Evolutionary conservation across 2,329 filamentous ascomycete species (phyloP).

Genomic region (Aspergillus flavus): DNA sequence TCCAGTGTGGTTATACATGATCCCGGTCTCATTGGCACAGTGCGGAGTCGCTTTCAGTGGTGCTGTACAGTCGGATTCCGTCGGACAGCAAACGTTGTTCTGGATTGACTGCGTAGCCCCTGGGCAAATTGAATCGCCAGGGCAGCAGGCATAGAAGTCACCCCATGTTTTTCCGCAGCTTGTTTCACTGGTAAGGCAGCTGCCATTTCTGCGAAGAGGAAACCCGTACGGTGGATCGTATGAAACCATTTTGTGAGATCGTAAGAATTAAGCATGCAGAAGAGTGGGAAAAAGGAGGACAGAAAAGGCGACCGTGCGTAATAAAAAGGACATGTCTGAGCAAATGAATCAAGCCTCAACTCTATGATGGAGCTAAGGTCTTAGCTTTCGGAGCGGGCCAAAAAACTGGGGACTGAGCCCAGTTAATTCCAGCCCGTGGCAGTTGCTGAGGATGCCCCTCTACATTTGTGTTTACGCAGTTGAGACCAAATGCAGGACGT

Average conservation of each 20-base stretch:
- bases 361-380: too few relatives aligned
- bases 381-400: too few relatives aligned
- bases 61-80: constrained; percentile 18
- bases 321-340: too few relatives aligned
- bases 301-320: too few relatives aligned
- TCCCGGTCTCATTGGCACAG: constrained; percentile 26
- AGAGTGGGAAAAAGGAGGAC: too few relatives aligned
- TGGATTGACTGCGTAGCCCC: background rate
- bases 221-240: constrained; percentile 19
- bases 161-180: constrained; percentile 26
- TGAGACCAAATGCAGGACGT: too few relatives aligned
- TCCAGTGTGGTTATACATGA: constrained; percentile 25
- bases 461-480: too few relatives aligned
- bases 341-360: too few relatives aligned
- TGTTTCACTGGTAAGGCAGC: constrained; percentile 20
- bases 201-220: constrained; percentile 23
- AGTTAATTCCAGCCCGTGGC: too few relatives aligned
- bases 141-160: constrained; percentile 24
- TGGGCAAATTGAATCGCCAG: constrained; percentile 18
- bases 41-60: constrained; percentile 19
- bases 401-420: background rate
- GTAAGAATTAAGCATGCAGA: too few relatives aligned
- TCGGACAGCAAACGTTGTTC: constrained; percentile 23
- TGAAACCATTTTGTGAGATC: background rate
- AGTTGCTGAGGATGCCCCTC: too few relatives aligned